Conservation (phyloP, 176 grass and related monocot species). For the Cocos nucifera region DNA sequence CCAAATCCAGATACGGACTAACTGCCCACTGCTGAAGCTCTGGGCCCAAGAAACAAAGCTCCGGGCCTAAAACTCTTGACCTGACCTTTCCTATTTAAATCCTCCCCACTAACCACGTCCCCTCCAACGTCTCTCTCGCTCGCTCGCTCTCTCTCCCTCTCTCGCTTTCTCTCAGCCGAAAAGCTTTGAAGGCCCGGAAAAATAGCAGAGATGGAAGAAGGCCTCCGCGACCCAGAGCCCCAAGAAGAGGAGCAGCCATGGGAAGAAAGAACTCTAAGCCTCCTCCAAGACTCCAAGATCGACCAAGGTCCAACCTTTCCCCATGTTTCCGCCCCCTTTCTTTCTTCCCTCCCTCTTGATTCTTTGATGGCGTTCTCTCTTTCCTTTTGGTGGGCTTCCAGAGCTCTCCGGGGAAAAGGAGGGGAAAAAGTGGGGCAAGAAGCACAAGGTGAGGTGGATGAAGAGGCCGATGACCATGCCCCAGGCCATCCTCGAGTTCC, state of each 20-base stretch:
- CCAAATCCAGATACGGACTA: no score
- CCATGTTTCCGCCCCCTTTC: no score
- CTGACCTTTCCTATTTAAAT: no score
- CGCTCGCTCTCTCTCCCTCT: not conserved
- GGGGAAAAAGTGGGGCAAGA: not conserved
- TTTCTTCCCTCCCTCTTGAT: not conserved
- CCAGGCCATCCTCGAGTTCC: slow-evolving; percentile 16
- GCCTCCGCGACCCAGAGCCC: not conserved
- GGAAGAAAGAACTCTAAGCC: slow-evolving; percentile 3
- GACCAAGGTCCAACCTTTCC: slow-evolving; percentile 3
- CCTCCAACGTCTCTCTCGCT: not conserved
- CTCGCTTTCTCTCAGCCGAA: no score
- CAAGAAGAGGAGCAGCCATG: not conserved
- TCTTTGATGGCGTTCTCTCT: not conserved
- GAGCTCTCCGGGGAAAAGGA: not conserved
- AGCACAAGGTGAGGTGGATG: slow-evolving; percentile 16
- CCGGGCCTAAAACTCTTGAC: no score
- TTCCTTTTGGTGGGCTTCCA: not conserved
- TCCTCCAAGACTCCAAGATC: slow-evolving; percentile 7
- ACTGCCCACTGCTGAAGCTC: no score
- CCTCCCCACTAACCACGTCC: no score
- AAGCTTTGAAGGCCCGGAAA: not conserved
- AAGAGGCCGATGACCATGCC: slow-evolving; percentile 9
- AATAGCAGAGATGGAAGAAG: slow-evolving; percentile 3
- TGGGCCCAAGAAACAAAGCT: no score